These are phyloP conservation scores for Hibiscus trionum DNA, from an alignment of 345 rosid species.

Conservation along the genomic window DNA sequence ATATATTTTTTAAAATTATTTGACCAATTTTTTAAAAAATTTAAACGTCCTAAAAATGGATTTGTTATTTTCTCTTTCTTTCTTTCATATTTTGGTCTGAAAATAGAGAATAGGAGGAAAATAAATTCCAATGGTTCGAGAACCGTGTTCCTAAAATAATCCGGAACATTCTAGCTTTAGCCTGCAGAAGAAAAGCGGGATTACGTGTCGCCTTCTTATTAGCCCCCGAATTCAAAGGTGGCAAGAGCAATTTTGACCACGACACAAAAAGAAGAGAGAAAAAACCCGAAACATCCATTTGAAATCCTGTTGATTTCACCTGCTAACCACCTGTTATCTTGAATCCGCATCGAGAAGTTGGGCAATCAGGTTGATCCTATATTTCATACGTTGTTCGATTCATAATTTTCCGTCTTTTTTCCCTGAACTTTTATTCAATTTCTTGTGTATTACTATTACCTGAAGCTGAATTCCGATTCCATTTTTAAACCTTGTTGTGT, in stretches of 20 bases:
- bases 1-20: too few species aligned
- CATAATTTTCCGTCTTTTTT: not conserved
- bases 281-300: not conserved
- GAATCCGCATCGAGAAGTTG: not conserved
- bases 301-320: not conserved
- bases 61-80: too few species aligned
- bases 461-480: not conserved
- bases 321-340: conserved; percentile 15
- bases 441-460: not conserved
- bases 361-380: not conserved
- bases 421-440: not conserved
- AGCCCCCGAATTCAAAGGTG: not conserved
- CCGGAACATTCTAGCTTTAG: conserved; percentile 23
- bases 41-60: too few species aligned
- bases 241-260: not conserved
- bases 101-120: not conserved
- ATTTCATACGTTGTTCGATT: not conserved
- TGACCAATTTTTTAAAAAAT: too few species aligned
- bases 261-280: not conserved
- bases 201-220: conserved; percentile 17
- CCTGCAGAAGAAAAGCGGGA: not conserved
- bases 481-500: not conserved
- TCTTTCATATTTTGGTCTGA: too few species aligned
- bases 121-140: not conserved
- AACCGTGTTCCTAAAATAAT: not conserved